Percentiles rank a stretch among this genome's conserved stretches.
These are phyloP conservation scores for Leishmania turanica DNA, from an alignment of 208 protist species.

Conservation along the genomic window DNA sequence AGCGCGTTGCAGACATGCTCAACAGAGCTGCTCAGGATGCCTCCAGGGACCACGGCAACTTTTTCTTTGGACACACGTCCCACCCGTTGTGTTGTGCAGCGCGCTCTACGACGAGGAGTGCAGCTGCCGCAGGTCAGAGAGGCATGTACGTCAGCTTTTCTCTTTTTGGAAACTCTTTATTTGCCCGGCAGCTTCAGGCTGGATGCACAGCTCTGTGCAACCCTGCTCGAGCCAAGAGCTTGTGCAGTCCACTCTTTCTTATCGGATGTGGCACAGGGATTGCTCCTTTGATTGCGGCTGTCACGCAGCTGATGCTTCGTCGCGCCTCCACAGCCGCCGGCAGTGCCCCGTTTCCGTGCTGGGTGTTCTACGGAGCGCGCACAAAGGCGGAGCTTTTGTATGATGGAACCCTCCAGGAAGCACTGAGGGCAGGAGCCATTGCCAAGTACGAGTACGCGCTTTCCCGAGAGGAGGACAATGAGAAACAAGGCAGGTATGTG, in stretches of 20 bases:
- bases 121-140: conserved; percentile 2
- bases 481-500: conserved; percentile 38
- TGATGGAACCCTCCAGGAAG: conserved; percentile 53
- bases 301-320: conserved; percentile 49
- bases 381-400: conserved; percentile 67
- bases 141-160: conserved; percentile 57
- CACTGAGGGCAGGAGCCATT: conserved; percentile 49
- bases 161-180: conserved; percentile 59
- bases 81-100: conserved; percentile 33
- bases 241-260: conserved; percentile 46
- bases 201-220: conserved; percentile 18
- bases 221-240: neutral
- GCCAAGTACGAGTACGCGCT: conserved; percentile 59
- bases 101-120: neutral
- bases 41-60: conserved; percentile 1
- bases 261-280: conserved; percentile 83
- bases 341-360: conserved; percentile 41
- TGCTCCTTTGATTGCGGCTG: conserved; percentile 70
- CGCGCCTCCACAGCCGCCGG: conserved; percentile 9
- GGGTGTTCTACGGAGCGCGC: conserved; percentile 74
- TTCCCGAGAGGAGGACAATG: conserved; percentile 40
- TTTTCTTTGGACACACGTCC: conserved; percentile 43
- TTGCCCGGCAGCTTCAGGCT: conserved; percentile 48
- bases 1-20: conserved; percentile 26
- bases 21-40: conserved; percentile 21